Base-by-base conservation (phyloP, 1,284 basidiomycete species). In the Entoloma clypeatum region DNA sequence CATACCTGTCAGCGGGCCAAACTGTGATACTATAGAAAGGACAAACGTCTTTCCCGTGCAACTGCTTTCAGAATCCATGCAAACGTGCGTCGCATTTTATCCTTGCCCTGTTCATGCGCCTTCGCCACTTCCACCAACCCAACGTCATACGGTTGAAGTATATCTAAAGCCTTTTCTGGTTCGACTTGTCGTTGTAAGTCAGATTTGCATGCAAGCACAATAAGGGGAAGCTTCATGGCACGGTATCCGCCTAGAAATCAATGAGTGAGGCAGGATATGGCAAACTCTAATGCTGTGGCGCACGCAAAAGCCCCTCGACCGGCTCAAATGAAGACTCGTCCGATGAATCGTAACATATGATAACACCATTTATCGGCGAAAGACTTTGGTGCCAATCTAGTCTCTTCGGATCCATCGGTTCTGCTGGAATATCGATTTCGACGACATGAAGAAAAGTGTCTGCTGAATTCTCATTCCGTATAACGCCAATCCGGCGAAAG, bases 161-260 rank as follows among this genome's bases (percentile, higher is more conserved):
- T 58, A 18, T 62, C 62, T 18, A 68, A 54, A 3, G 78, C 80
- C 31, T 65, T 62, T 43, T 69, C 61, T 8, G 81, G 77, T 47
- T 81, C 68, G n/a, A 87, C 67, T 30, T 65, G 65, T 26, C 65
- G 67, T 13, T 69, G 66, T 21, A 81, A 61, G 56, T 90, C 86
- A 7, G 77, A 77, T 59, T 89, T 90, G 63, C 87, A 86, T 17
- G 83, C 83, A 11, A 90, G 65, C 14, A 82, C 81, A 19, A 87
- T 65, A n/a, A 72, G 64, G 5, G 85, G 74, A 25, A 79, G 63
- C 47, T 72, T 73, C 52, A 79, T 63, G 25, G 69, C 64, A 45
- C 65, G 65, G 57, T 79, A 82, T 19, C 70, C 62, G 37, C 69
- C 86, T 89, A 32, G 38, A 27, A 41, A 18, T 33, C 5, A 4